These are phyloP conservation scores for Solanum habrochaites DNA, from an alignment of 257 asterid genomes.

Conservation along the genomic window DNA sequence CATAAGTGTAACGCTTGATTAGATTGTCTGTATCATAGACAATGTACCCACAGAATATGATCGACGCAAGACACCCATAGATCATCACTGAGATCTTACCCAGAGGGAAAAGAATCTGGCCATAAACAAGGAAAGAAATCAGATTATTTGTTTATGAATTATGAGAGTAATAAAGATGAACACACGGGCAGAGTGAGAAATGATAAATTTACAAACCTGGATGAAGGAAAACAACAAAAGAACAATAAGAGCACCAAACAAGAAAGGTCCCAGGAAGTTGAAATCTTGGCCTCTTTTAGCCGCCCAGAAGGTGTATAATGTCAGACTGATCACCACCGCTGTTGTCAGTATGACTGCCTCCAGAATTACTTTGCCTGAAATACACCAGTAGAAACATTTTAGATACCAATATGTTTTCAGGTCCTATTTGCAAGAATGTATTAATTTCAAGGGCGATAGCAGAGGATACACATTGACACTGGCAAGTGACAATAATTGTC, in stretches of 20 bases:
- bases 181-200: neutral
- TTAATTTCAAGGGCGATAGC: neutral
- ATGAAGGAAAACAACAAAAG: slow-evolving; percentile 21
- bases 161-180: neutral
- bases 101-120: slow-evolving; percentile 49
- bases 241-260: slow-evolving; percentile 24
- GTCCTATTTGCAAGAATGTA: neutral
- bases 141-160: neutral
- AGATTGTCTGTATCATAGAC: slow-evolving; percentile 32
- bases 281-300: slow-evolving; percentile 55
- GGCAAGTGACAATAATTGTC: neutral
- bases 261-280: slow-evolving; percentile 40
- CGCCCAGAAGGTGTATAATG: slow-evolving; percentile 71
- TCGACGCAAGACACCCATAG: slow-evolving; percentile 19
- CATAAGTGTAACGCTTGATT: slow-evolving; percentile 40
- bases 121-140: neutral
- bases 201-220: slow-evolving; percentile 27
- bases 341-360: slow-evolving; percentile 41
- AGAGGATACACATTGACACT: neutral
- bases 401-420: neutral
- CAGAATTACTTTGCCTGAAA: slow-evolving; percentile 35
- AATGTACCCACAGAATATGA: slow-evolving; percentile 39
- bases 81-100: slow-evolving; percentile 30
- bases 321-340: slow-evolving; percentile 45
- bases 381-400: neutral